Percentiles rank a stretch among this genome's conserved stretches.
Evolutionary conservation across 768 basidiomycete genomes (phyloP).

Genomic region (Phanerodontia chrysosporium): DNA sequence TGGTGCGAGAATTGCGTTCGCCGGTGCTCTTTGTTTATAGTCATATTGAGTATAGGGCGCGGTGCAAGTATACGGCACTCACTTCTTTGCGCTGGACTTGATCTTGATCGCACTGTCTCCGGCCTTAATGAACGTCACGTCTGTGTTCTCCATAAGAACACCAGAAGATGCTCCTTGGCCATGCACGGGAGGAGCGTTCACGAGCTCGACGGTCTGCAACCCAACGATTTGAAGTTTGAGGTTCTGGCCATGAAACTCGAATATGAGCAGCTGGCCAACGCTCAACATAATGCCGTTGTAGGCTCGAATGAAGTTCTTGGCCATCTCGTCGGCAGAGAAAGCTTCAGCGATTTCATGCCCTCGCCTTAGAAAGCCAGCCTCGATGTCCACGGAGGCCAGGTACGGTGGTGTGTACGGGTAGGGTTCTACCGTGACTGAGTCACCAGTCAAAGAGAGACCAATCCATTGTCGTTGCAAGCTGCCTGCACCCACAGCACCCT

Average conservation of each 20-base stretch:
- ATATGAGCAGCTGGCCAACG: conserved; percentile 64
- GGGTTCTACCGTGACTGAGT: conserved; percentile 66
- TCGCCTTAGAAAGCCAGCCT: conserved; percentile 61
- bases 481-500: conserved; percentile 73
- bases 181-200: conserved; percentile 51
- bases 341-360: conserved; percentile 55
- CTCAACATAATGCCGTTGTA: conserved; percentile 72
- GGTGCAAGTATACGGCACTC: too few relatives aligned
- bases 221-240: conserved; percentile 67
- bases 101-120: conserved; percentile 79
- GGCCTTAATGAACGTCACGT: conserved; percentile 85
- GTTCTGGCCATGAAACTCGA: conserved; percentile 86
- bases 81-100: conserved; percentile 91
- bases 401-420: conserved; percentile 50
- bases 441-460: conserved; percentile 73
- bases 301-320: conserved; percentile 65
- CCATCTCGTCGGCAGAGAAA: conserved; percentile 89
- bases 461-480: conserved; percentile 86
- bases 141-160: conserved; percentile 87
- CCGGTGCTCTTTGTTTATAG: conserved; percentile 55
- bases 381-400: conserved; percentile 76
- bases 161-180: conserved; percentile 44
- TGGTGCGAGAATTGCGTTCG: conserved; percentile 93
- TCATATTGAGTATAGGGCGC: conserved; percentile 18
- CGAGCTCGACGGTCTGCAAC: conserved; percentile 55